phyloP scores from a whole-genome alignment of 2,329 filamentous ascomycete genomes.

The Botrytis paeoniae region DNA sequence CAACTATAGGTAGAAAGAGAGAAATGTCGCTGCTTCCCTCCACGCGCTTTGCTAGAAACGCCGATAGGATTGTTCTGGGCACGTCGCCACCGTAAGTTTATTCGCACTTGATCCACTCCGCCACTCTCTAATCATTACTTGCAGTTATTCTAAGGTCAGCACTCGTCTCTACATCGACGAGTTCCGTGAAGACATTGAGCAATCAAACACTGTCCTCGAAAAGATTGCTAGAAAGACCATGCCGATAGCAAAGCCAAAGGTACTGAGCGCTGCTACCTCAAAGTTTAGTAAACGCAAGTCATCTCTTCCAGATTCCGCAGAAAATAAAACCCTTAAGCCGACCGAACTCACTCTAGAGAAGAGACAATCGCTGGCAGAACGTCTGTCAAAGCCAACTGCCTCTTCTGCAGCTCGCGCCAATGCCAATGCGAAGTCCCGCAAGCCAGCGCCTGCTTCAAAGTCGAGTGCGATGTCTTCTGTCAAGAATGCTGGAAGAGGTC shows the following conservation, averaged over 20 bases:
- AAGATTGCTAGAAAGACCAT: neutral
- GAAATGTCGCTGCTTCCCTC: neutral
- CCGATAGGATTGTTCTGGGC: neutral
- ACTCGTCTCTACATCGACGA: neutral
- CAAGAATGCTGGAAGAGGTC: conserved; percentile 16
- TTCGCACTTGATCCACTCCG: neutral
- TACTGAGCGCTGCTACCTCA: neutral
- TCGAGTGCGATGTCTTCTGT: conserved; percentile 1
- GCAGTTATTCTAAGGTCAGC: neutral
- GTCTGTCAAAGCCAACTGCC: conserved; percentile 1
- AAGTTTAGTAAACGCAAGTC: neutral
- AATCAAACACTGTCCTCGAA: neutral
- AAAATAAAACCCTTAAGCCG: neutral
- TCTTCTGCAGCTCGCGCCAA: conserved; percentile 2
- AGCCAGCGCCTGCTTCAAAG: neutral
- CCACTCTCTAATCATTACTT: neutral
- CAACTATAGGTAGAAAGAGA: neutral
- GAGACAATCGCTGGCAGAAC: neutral
- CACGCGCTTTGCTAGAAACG: conserved; percentile 1
- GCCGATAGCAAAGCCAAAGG: neutral
- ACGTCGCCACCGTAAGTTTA: neutral
- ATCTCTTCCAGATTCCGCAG: neutral
- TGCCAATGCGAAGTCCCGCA: neutral
- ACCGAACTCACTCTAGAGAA: neutral
- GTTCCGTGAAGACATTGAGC: neutral